Conservation (phyloP, 163 green algal species). For the Chlamydomonas reinhardtii region DNA sequence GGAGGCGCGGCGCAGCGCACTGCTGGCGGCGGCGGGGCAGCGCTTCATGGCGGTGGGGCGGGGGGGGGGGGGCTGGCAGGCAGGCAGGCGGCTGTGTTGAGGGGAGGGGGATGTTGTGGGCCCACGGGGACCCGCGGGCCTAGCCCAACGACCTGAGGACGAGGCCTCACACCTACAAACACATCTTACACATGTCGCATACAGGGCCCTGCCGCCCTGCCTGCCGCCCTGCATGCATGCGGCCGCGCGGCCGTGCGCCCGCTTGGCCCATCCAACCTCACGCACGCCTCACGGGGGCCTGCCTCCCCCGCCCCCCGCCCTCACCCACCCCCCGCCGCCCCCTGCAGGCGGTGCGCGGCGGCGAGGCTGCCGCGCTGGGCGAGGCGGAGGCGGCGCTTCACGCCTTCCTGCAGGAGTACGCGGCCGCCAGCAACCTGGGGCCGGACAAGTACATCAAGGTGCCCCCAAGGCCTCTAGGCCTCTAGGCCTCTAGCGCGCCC, state of each 20-base stretch:
- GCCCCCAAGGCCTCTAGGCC: no score
- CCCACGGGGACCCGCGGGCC: no score
- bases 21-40: not conserved
- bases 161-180: no score
- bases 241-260: no score
- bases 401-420: constrained; percentile 15
- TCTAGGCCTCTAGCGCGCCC: no score
- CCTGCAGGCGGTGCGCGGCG: not conserved
- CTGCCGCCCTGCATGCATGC: no score
- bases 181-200: no score
- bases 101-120: not conserved
- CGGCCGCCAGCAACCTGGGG: not conserved
- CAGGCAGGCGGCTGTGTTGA: not conserved
- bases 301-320: no score
- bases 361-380: not conserved
- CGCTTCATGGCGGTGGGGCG: not conserved
- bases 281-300: no score
- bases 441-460: constrained; percentile 21
- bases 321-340: no score
- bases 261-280: not conserved
- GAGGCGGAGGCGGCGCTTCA: constrained; percentile 16
- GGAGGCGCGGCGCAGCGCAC: constrained; percentile 4
- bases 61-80: not conserved
- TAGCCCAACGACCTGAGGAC: no score
- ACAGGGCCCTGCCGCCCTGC: no score